phyloP scores from a whole-genome alignment of 2,329 filamentous ascomycete species.

The Parastagonospora avenae region DNA sequence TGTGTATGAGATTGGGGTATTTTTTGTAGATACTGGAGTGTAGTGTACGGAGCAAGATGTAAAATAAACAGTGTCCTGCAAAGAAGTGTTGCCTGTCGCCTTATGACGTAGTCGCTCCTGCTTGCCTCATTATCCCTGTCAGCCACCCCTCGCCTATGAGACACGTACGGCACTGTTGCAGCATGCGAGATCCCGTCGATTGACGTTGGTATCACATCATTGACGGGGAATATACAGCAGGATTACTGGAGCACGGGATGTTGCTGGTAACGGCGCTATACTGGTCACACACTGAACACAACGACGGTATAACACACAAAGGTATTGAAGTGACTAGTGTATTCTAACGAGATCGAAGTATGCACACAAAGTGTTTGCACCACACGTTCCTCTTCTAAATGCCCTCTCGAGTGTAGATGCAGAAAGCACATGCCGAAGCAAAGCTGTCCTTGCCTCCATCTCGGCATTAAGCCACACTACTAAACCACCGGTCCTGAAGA shows the following conservation, averaged over 20 bases:
- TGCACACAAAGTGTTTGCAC: conserved; percentile 33
- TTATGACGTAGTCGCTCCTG: conserved; percentile 2
- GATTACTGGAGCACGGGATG: background rate
- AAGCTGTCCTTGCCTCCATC: conserved; percentile 12
- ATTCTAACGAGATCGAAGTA: conserved; percentile 38
- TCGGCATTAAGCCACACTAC: conserved; percentile 2
- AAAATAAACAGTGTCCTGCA: background rate
- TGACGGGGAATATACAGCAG: conserved; percentile 8
- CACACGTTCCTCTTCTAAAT: conserved; percentile 24
- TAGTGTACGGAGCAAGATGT: background rate
- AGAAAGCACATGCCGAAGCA: conserved; percentile 36
- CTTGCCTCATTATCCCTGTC: conserved; percentile 1
- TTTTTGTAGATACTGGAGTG: background rate
- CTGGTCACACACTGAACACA: background rate
- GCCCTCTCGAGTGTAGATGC: conserved; percentile 19
- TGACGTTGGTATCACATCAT: conserved; percentile 17
- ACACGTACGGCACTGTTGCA: conserved; percentile 9
- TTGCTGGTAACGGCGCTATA: background rate
- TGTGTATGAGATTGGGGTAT: background rate
- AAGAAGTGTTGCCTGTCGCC: background rate
- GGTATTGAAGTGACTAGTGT: conserved; percentile 26
- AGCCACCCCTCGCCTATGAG: conserved; percentile 1
- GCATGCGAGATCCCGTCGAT: conserved; percentile 1
- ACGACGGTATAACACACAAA: background rate
- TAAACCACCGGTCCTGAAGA: conserved; percentile 9